These are phyloP conservation scores for Pezicula radicicola DNA, from an alignment of 2,329 filamentous ascomycete species.

Conservation along the genomic window DNA sequence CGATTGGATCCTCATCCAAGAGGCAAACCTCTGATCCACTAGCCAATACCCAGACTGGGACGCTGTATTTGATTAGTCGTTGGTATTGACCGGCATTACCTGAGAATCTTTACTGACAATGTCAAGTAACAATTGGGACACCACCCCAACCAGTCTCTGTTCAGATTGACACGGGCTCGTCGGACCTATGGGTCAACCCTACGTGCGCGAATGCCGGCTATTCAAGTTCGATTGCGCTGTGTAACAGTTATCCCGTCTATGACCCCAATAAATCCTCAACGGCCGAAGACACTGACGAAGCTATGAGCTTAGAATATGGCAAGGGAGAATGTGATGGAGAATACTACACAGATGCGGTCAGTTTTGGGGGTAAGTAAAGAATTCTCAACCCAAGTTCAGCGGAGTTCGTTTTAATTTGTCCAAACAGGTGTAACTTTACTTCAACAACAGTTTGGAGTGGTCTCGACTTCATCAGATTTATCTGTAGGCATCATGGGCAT, in stretches of 20 bases:
- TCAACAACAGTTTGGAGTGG: conserved; percentile 8
- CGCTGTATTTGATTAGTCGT: not conserved
- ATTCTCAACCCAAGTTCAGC: not conserved
- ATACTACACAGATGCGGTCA: conserved; percentile 8
- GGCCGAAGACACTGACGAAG: not conserved
- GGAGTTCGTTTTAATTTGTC: not conserved
- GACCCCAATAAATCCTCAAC: conserved; percentile 2
- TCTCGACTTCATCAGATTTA: not conserved
- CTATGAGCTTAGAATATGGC: conserved; percentile 4
- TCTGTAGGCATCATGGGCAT: conserved; percentile 12
- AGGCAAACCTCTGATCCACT: not conserved
- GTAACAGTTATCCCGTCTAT: conserved; percentile 2
- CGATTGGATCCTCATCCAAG: not conserved
- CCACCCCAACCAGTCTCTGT: conserved; percentile 36
- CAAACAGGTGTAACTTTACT: conserved; percentile 2
- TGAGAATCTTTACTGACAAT: not conserved
- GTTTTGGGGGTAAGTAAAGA: conserved; percentile 5
- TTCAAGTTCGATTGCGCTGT: not conserved
- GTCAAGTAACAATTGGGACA: conserved; percentile 36
- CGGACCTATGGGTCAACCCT: conserved; percentile 41
- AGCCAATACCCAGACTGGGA: not conserved
- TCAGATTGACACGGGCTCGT: conserved; percentile 39
- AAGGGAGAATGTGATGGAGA: conserved; percentile 5
- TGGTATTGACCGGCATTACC: not conserved
- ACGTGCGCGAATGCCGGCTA: conserved; percentile 27